Base-by-base conservation (phyloP, 768 basidiomycete genomes). In the Rhodotorula paludigena region DNA sequence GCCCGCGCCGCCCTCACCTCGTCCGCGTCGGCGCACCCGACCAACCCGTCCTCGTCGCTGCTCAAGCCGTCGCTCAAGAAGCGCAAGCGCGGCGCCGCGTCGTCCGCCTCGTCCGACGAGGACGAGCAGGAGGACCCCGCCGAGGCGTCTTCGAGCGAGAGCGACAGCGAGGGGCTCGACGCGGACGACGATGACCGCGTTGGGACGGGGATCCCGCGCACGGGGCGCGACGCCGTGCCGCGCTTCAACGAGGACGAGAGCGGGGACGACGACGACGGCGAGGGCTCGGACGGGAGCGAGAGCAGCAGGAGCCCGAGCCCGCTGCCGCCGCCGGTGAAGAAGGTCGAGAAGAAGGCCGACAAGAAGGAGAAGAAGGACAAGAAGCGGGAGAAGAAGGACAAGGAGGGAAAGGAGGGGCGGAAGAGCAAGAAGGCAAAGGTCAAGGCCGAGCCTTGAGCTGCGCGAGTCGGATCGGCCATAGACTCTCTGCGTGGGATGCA, bases 401-500 rank as follows among this genome's bases (percentile, higher is more conserved):
- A 55, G 58, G 54, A 20, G 71, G 74, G 51, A 67, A 49, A 42
- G 49, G 57, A 33, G 77, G 68, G 16, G 71, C 57, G 42, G 73
- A 70, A 70, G 68, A 64, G 36, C 56, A 68, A 70, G 70, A 66
- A 69, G n/a, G 42, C 57, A 54, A 80, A 38, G 65, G 51, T 76
- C 68, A 72, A 63, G 58, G 32, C 33, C 2, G 52, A 35, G 33
- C 33, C 32, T 8, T 51, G 47, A 48, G 45, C 20, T 7, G 33
- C 2, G 9, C 12, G 51, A 10, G 51, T 8, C 15, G 18, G 33
- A 35, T 28, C 15, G 25, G 6, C n/a, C 15, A 33, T 33, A 32
- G 51, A 45, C 44, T 32, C 51, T 32, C n/a, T 42, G 41, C n/a
- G n/a, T n/a, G n/a, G n/a, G n/a, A n/a, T n/a, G n/a, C n/a, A n/a